These are phyloP conservation scores for Paxillus ammoniavirescens DNA, from an alignment of 768 basidiomycete species.

Conservation along the genomic window DNA sequence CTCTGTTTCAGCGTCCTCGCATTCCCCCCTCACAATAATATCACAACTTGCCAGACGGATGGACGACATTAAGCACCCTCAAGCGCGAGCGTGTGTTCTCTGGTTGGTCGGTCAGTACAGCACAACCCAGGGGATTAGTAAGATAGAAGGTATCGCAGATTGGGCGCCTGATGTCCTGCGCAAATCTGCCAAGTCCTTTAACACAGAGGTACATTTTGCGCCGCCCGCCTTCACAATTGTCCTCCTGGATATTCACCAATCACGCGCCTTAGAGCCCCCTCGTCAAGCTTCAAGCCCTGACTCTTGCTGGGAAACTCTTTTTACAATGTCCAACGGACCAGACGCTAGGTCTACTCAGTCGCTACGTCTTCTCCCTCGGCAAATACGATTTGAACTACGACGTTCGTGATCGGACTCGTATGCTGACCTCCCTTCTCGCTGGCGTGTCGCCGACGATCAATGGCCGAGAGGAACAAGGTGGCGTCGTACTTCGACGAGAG, in stretches of 20 bases:
- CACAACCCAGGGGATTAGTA: slow-evolving; percentile 33
- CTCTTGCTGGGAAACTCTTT: slow-evolving; percentile 83
- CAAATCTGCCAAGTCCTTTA: slow-evolving; percentile 73
- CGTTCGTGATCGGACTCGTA: slow-evolving; percentile 85
- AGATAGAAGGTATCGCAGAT: slow-evolving; percentile 57
- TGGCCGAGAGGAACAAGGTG: slow-evolving; percentile 46
- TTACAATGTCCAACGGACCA: slow-evolving; percentile 59
- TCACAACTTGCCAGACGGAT: slow-evolving; percentile 73
- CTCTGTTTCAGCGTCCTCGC: slow-evolving; percentile 26
- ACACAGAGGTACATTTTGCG: slow-evolving; percentile 53
- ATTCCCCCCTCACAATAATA: slow-evolving; percentile 64
- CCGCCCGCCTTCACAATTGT: background rate
- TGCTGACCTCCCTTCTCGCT: slow-evolving; percentile 67
- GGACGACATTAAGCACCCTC: slow-evolving; percentile 75
- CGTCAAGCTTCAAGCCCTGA: slow-evolving; percentile 83
- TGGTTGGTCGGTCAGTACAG: slow-evolving; percentile 95
- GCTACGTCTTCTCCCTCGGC: slow-evolving; percentile 80
- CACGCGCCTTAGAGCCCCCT: slow-evolving; percentile 42
- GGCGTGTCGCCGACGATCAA: slow-evolving; percentile 45
- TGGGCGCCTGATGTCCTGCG: slow-evolving; percentile 92
- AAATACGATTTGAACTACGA: slow-evolving; percentile 89
- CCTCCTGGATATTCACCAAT: background rate
- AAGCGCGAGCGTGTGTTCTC: slow-evolving; percentile 82
- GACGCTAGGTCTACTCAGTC: slow-evolving; percentile 52
- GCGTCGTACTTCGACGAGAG: slow-evolving; percentile 79